Base-by-base conservation (phyloP, 2,329 filamentous ascomycete genomes). In the Colletotrichum trifolii region DNA sequence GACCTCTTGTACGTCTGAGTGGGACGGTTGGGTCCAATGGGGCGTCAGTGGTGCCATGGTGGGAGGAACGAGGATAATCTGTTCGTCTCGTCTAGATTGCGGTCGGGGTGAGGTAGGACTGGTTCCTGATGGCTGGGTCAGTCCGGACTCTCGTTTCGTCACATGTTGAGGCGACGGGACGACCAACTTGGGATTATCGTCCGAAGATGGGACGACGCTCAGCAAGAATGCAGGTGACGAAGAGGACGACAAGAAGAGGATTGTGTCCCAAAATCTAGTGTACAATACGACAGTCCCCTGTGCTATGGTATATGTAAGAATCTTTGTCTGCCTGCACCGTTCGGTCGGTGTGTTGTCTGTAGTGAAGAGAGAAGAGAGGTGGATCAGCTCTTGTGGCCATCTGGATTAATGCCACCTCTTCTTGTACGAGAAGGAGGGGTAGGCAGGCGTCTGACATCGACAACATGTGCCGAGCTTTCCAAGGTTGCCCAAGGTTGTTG, bases 21-120 rank as follows among this genome's bases (percentile, higher is more conserved):
- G 87, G 42, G 87, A 89, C 62, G 87, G 87, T 73, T 86, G 87
- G 6, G 74, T 68, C 87, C 87, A 89, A 76, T 83, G 79, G 57
- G 87, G 87, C 67, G 76, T 84, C 57, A 89, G 76, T 56, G 87
- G 86, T 61, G 85, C 81, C 84, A 87, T 85, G 73, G 72, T 72
- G 60, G 64, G 47, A 42, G 43, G 58, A 55, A 13, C 46, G 43
- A n/a, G 15, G 17, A 13, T 55, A 15, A 8, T 48, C 10, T 63
- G 47, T 40, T 58, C 49, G 64, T 59, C 45, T 45, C 49, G 64
- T 62, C 39, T 62, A 38, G 45, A 42, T 53, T 8, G 8, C 13
- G 36, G 42, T 25, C 52, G 43, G 52, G 39, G 40, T 56, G 58
- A 45, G 46, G 58, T 65, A 15, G 52, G 58, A 62, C 58, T 39